phyloP scores from a whole-genome alignment of 345 rosid species.

The Citrus medica region DNA sequence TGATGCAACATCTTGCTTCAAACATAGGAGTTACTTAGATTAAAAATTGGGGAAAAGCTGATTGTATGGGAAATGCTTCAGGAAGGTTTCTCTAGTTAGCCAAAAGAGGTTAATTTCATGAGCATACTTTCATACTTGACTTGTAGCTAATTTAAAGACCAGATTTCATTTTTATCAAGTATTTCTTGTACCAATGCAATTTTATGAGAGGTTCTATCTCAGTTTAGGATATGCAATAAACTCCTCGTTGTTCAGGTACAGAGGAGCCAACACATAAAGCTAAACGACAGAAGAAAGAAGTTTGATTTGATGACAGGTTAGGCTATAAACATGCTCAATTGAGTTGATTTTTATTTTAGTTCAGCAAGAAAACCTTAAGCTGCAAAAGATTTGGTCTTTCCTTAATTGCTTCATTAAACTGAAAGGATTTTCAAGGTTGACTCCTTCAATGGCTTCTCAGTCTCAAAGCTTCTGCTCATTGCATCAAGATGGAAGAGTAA shows the following conservation, averaged over 20 bases:
- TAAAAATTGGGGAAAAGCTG: neutral
- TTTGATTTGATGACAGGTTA: neutral
- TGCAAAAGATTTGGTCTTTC: neutral
- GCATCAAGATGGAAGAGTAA: constrained; percentile 53
- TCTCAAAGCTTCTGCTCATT: constrained; percentile 51
- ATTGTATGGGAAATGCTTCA: neutral
- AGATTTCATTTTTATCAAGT: neutral
- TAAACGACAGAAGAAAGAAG: constrained; percentile 51
- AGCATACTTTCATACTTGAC: neutral
- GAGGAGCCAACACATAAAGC: constrained; percentile 42
- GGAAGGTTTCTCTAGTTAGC: neutral
- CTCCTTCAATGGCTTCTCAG: constrained; percentile 40
- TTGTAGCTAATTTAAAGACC: neutral
- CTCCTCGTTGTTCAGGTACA: constrained; percentile 29
- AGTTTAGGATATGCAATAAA: neutral
- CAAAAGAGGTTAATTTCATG: neutral
- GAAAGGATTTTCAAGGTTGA: constrained; percentile 58
- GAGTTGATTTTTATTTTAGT: neutral
- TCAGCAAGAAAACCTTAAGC: neutral
- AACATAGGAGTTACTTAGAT: neutral
- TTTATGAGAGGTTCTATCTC: neutral
- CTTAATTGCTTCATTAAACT: neutral
- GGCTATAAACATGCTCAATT: neutral
- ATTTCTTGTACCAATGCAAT: neutral
- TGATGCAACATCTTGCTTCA: neutral